These are phyloP conservation scores for Paracoccidioides brasiliensis DNA, from an alignment of 2,329 filamentous ascomycete genomes.

Conservation along the genomic window DNA sequence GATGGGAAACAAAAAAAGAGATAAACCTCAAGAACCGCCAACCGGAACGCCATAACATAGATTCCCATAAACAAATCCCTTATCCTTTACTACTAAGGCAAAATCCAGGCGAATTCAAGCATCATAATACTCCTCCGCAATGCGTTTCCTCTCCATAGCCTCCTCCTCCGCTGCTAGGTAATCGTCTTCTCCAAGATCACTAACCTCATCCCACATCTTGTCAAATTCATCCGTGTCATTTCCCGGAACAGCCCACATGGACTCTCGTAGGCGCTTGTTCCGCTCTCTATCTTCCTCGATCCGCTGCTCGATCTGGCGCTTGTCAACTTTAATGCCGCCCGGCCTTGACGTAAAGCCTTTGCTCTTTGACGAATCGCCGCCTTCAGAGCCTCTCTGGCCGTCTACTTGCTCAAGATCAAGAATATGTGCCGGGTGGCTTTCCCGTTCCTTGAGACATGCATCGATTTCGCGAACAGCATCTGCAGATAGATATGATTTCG, in stretches of 20 bases:
- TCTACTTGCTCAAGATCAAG: conserved; percentile 33
- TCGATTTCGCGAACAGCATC: conserved; percentile 70
- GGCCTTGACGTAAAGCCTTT: conserved; percentile 12
- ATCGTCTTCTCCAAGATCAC: conserved; percentile 79
- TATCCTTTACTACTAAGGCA: neutral
- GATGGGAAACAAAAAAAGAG: neutral
- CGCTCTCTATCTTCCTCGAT: conserved; percentile 94
- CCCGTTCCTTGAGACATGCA: conserved; percentile 67
- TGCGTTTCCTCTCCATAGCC: conserved; percentile 39
- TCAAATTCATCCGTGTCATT: conserved; percentile 58
- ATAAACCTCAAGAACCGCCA: neutral
- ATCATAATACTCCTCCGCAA: conserved; percentile 22
- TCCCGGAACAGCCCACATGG: conserved; percentile 75
- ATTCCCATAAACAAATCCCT: neutral
- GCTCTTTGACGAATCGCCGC: conserved; percentile 15
- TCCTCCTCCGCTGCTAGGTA: conserved; percentile 67
- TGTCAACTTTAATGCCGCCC: conserved; percentile 51
- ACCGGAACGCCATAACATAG: neutral
- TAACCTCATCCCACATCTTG: conserved; percentile 75
- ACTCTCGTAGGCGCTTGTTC: conserved; percentile 83
- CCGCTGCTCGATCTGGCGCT: conserved; percentile 81
- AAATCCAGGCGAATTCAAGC: neutral
- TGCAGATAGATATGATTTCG: conserved; percentile 57
- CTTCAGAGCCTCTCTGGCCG: conserved; percentile 17
- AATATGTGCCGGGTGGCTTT: conserved; percentile 49